Evolutionary conservation across 208 protist species (phyloP).

Genomic region (Sergeia podlipaevii): DNA sequence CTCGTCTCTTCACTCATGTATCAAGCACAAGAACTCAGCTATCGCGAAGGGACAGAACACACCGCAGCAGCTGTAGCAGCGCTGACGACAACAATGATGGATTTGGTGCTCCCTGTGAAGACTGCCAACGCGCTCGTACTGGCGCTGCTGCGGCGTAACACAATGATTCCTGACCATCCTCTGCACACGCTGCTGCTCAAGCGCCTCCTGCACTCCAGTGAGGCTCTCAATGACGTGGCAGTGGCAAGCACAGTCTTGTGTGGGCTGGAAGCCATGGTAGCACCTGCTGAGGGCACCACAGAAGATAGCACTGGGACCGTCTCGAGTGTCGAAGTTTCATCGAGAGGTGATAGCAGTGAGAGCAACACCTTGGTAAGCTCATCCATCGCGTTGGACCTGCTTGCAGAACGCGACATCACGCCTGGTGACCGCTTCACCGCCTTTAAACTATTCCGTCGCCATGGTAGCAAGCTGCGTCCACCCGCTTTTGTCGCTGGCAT

Average conservation of each 20-base stretch:
- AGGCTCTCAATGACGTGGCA: slow-evolving; percentile 21
- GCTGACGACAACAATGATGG: slow-evolving; percentile 1
- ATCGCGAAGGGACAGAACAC: background rate
- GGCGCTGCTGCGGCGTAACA: slow-evolving; percentile 44
- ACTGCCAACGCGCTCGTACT: slow-evolving; percentile 19
- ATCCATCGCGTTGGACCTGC: background rate
- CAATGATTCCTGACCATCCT: slow-evolving; percentile 54
- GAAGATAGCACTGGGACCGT: background rate
- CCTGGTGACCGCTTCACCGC: slow-evolving; percentile 15
- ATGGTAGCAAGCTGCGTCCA: slow-evolving; percentile 35
- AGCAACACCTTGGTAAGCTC: background rate
- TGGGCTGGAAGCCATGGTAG: slow-evolving; percentile 21
- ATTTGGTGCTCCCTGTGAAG: slow-evolving; percentile 1
- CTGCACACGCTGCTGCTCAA: slow-evolving; percentile 49
- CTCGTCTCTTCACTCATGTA: slow-evolving; percentile 13
- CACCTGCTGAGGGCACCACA: background rate
- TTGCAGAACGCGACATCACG: slow-evolving; percentile 3
- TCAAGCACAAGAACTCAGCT: background rate
- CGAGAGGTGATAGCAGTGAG: background rate
- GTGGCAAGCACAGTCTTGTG: slow-evolving; percentile 25
- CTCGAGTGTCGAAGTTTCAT: background rate
- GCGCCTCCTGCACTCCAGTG: slow-evolving; percentile 34
- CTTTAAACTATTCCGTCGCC: slow-evolving; percentile 46
- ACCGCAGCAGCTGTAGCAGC: background rate
- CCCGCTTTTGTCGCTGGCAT: slow-evolving; percentile 69